A percentile compares a stretch with the other conserved stretches of the same genome.
Conservation (phyloP, 805 yeast genomes). For the Barnettozyma pratensis region DNA sequence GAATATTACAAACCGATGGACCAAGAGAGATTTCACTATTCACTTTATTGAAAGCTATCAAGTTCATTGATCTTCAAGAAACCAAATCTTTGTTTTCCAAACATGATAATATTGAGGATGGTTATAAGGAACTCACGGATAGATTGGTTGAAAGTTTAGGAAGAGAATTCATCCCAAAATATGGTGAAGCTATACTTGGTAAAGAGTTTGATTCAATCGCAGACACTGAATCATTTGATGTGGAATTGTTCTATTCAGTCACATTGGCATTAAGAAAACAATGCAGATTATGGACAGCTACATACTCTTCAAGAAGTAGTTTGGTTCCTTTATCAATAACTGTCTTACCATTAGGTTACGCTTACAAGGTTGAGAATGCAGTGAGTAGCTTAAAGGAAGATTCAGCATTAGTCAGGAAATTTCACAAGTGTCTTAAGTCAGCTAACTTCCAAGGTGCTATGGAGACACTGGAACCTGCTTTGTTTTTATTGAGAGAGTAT, state of each 20-base stretch:
- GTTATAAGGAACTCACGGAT: slow-evolving; percentile 23
- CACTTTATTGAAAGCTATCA: slow-evolving; percentile 32
- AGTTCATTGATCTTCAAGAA: slow-evolving; percentile 27
- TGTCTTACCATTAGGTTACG: slow-evolving; percentile 36
- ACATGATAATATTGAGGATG: slow-evolving; percentile 17
- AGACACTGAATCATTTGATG: slow-evolving; percentile 12
- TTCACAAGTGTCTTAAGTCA: slow-evolving; percentile 21
- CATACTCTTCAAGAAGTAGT: slow-evolving; percentile 27
- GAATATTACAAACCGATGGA: slow-evolving; percentile 36
- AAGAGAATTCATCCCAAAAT: slow-evolving; percentile 25
- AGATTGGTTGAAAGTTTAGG: slow-evolving; percentile 15
- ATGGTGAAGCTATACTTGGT: slow-evolving; percentile 12
- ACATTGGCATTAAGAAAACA: slow-evolving; percentile 47
- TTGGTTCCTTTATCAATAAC: slow-evolving; percentile 39
- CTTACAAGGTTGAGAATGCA: slow-evolving; percentile 29
- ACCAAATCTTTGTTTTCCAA: slow-evolving; percentile 15
- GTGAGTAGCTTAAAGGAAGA: slow-evolving; percentile 26
- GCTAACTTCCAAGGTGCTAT: background rate
- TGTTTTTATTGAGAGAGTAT: slow-evolving; percentile 48
- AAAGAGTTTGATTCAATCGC: slow-evolving; percentile 12
- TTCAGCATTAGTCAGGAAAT: slow-evolving; percentile 19
- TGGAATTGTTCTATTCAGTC: slow-evolving; percentile 36
- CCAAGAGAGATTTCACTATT: slow-evolving; percentile 37
- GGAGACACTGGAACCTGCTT: slow-evolving; percentile 29
- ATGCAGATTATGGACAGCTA: slow-evolving; percentile 39